A percentile compares a stretch with the other conserved stretches of the same genome.
These are phyloP conservation scores for Rhizoctonia solani DNA, from an alignment of 1,284 basidiomycete genomes.

Conservation along the genomic window DNA sequence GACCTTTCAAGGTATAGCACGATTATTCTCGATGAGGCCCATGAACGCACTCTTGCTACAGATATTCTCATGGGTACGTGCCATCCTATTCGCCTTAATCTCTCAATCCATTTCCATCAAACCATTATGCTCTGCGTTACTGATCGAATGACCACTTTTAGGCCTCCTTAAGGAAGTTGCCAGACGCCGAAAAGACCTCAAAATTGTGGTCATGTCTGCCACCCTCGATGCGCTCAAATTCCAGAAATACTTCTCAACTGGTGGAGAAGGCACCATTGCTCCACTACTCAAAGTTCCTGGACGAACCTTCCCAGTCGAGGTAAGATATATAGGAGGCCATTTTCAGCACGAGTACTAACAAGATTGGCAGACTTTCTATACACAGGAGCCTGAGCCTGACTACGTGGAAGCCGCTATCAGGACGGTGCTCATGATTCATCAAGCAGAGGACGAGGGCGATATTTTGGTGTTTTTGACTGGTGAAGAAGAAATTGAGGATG, in stretches of 20 bases:
- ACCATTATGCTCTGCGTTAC: background rate
- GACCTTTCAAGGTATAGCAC: conserved; percentile 89
- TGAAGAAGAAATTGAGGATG: conserved; percentile 98
- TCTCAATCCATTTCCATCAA: too few species aligned
- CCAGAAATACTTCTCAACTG: conserved; percentile 82
- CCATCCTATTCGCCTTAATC: conserved; percentile 31
- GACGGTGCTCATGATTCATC: conserved; percentile 96
- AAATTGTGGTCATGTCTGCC: conserved; percentile 98
- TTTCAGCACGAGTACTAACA: background rate
- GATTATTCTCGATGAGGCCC: conserved; percentile 98
- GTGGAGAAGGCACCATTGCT: conserved; percentile 55
- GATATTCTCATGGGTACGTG: conserved; percentile 97
- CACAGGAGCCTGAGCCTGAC: conserved; percentile 93
- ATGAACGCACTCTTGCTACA: conserved; percentile 96
- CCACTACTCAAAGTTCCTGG: conserved; percentile 97
- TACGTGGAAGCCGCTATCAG: conserved; percentile 97
- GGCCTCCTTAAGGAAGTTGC: conserved; percentile 81
- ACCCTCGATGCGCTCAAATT: conserved; percentile 98
- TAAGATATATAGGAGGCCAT: conserved; percentile 43
- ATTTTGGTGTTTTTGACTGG: conserved; percentile 95
- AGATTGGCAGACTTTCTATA: conserved; percentile 71
- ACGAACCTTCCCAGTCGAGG: conserved; percentile 93
- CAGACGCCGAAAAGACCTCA: conserved; percentile 83
- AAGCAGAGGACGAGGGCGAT: conserved; percentile 93
- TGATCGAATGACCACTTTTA: conserved; percentile 63